Evolutionary conservation across 2,329 filamentous ascomycete species (phyloP).

Genomic region (Cladosporium oxysporum): DNA sequence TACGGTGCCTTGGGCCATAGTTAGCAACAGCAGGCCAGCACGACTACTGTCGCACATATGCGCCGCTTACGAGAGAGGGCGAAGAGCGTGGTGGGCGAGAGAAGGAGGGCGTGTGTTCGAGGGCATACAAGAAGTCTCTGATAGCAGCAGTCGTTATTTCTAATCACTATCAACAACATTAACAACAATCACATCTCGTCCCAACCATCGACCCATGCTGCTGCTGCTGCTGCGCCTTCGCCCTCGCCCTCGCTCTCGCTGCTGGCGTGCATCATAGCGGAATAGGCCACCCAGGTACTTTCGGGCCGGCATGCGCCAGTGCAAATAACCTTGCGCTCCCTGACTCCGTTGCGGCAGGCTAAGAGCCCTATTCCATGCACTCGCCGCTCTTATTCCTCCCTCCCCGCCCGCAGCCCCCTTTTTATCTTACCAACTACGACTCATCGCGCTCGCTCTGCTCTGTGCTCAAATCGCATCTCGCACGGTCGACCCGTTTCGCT

Average conservation of each 20-base stretch:
- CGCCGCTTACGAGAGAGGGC: slow-evolving; percentile 12
- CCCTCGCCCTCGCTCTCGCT: neutral
- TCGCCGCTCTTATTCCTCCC: neutral
- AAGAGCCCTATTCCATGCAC: slow-evolving; percentile 4
- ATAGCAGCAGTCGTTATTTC: neutral
- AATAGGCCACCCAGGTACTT: neutral
- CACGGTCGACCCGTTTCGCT: slow-evolving; percentile 17
- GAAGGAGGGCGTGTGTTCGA: neutral
- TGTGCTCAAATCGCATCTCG: neutral
- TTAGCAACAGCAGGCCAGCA: neutral
- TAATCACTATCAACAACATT: neutral
- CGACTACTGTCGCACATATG: slow-evolving; percentile 1
- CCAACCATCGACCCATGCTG: neutral
- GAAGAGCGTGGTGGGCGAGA: neutral
- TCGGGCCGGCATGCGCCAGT: slow-evolving; percentile 14
- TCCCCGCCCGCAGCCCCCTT: neutral
- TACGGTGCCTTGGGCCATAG: neutral
- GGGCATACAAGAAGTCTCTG: neutral
- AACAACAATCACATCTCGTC: neutral
- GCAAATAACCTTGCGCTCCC: neutral
- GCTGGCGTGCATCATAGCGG: slow-evolving; percentile 2
- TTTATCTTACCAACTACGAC: neutral
- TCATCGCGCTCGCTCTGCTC: neutral
- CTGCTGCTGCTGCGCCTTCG: slow-evolving; percentile 5
- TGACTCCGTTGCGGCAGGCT: neutral